Conservation (phyloP, 106 monocot species). For the Apostasia ramifera region DNA sequence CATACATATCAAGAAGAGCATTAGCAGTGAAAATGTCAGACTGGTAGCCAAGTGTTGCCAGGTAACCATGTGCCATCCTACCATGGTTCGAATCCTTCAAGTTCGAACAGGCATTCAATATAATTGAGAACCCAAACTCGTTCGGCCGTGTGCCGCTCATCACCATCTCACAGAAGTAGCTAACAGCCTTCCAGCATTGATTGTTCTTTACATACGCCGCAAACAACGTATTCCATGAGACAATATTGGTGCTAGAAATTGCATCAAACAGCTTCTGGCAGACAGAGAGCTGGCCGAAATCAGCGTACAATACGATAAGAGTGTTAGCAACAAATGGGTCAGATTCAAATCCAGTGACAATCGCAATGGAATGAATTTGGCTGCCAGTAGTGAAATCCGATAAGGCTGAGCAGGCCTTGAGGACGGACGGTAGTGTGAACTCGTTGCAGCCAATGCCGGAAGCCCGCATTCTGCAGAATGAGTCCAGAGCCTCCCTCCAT, state of each 20-base stretch:
- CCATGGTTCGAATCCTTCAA: slow-evolving; percentile 35
- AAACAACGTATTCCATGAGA: slow-evolving; percentile 76
- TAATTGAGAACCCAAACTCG: slow-evolving; percentile 62
- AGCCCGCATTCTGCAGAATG: slow-evolving; percentile 47
- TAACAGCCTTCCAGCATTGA: slow-evolving; percentile 26
- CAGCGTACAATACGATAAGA: slow-evolving; percentile 54
- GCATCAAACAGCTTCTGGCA: slow-evolving; percentile 47
- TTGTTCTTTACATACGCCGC: slow-evolving; percentile 44
- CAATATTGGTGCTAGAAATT: slow-evolving; percentile 28
- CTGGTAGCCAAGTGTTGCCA: slow-evolving; percentile 42
- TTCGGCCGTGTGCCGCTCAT: slow-evolving; percentile 40
- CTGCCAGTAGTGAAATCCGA: slow-evolving; percentile 24
- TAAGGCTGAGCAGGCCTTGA: slow-evolving; percentile 60
- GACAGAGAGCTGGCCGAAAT: slow-evolving; percentile 28
- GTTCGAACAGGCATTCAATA: slow-evolving; percentile 61
- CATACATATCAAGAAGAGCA: slow-evolving; percentile 70
- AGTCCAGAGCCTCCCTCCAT: slow-evolving; percentile 24
- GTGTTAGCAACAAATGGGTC: slow-evolving; percentile 75
- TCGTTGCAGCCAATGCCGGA: slow-evolving; percentile 37
- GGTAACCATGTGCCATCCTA: slow-evolving; percentile 37
- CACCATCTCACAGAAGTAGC: slow-evolving; percentile 59
- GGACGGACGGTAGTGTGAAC: slow-evolving; percentile 70
- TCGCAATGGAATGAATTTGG: slow-evolving; percentile 52
- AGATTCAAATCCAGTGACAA: slow-evolving; percentile 40
- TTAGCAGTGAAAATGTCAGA: slow-evolving; percentile 59